A percentile compares a stretch with the other conserved stretches of the same genome.
phyloP scores from a whole-genome alignment of 139 green algal species.

The Microglena sp. region DNA sequence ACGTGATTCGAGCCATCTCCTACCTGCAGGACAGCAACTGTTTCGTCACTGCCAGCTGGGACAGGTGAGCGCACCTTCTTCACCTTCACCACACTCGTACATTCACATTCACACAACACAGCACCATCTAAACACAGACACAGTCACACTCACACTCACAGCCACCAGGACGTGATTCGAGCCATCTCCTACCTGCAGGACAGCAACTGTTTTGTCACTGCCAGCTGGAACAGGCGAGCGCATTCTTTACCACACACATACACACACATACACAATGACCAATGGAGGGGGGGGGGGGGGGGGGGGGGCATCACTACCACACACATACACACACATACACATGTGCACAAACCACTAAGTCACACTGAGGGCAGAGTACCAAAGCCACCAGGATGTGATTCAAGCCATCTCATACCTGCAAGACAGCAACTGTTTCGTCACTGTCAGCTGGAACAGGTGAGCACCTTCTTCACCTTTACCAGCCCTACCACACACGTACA shows the following conservation, averaged over 20 bases:
- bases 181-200: slow-evolving; percentile 41
- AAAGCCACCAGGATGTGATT: slow-evolving; percentile 46
- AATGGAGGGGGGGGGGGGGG: background rate
- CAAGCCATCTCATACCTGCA: slow-evolving; percentile 38
- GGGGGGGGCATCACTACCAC: background rate
- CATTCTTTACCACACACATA: background rate
- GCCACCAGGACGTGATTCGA: slow-evolving; percentile 49
- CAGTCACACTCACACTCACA: too few species aligned
- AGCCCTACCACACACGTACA: too few species aligned
- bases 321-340: too few species aligned
- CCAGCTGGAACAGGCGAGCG: slow-evolving; percentile 31
- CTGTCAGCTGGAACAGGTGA: slow-evolving; percentile 23
- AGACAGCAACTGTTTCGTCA: slow-evolving; percentile 40
- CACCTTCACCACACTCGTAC: too few species aligned
- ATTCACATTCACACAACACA: too few species aligned
- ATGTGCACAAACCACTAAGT: too few species aligned
- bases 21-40: slow-evolving; percentile 41
- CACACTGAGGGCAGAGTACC: slow-evolving; percentile 20
- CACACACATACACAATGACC: too few species aligned
- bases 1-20: slow-evolving; percentile 42
- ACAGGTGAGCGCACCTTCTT: slow-evolving; percentile 23
- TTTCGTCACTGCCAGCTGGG: slow-evolving; percentile 44
- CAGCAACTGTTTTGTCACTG: slow-evolving; percentile 42
- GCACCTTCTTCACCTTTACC: too few species aligned
- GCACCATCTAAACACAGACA: too few species aligned